Evolutionary conservation across 2,329 filamentous ascomycete genomes (phyloP).

Genomic region (Apiospora hydei): DNA sequence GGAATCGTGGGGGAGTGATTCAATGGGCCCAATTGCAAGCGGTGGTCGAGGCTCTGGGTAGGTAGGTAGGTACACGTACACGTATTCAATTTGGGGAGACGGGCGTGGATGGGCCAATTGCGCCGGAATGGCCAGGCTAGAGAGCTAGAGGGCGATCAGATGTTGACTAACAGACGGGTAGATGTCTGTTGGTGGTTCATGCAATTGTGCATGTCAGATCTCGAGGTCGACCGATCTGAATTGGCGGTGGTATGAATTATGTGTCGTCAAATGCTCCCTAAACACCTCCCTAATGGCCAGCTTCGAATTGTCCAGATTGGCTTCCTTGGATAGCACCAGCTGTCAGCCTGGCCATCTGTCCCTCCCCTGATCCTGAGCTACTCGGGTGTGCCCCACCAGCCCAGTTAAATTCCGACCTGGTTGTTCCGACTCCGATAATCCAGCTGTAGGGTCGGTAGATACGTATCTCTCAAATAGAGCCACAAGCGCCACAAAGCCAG

Average conservation of each 20-base stretch:
- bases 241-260: conserved; percentile 20
- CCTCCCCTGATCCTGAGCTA: conserved; percentile 17
- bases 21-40: conserved; percentile 17
- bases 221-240: conserved; percentile 11
- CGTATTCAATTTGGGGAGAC: conserved; percentile 18
- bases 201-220: conserved; percentile 20
- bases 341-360: conserved; percentile 19
- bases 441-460: background rate
- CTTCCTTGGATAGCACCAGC: conserved; percentile 11
- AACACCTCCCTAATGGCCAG: background rate
- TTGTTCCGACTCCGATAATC: conserved; percentile 4
- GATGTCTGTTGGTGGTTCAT: conserved; percentile 4
- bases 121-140: conserved; percentile 13
- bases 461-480: background rate
- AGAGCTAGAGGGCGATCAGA: background rate
- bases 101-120: conserved; percentile 12
- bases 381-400: background rate
- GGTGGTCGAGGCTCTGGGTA: background rate
- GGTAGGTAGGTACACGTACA: background rate
- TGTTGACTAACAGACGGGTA: background rate
- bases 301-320: conserved; percentile 16
- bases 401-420: background rate
- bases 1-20: conserved; percentile 19
- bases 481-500: background rate
- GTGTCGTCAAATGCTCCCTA: conserved; percentile 17